These are phyloP conservation scores for Takashimella koratensis DNA, from an alignment of 1,284 basidiomycete species.

Conservation along the genomic window DNA sequence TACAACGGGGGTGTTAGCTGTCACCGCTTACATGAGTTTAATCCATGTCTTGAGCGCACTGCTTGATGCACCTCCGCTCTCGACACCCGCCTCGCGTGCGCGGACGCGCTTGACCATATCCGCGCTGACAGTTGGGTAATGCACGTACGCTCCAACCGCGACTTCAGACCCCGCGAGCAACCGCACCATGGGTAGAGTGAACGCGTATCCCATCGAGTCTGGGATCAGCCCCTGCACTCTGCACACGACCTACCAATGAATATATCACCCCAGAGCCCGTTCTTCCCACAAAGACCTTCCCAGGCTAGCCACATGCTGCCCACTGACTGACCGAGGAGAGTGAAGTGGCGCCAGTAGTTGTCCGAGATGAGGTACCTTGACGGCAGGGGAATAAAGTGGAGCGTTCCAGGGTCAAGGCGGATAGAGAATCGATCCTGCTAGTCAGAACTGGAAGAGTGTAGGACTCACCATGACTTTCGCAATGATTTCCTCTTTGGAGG, in stretches of 20 bases:
- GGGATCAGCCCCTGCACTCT: conserved; percentile 1
- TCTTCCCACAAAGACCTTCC: conserved; percentile 55
- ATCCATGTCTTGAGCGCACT: conserved; percentile 59
- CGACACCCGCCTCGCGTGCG: conserved; percentile 60
- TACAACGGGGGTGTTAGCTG: not conserved
- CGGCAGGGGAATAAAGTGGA: conserved; percentile 75
- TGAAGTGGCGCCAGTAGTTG: conserved; percentile 78
- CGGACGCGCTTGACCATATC: conserved; percentile 86
- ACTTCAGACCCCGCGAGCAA: conserved; percentile 57
- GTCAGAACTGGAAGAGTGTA: not conserved
- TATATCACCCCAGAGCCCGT: conserved; percentile 59
- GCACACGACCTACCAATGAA: conserved; percentile 67
- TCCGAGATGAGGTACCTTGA: conserved; percentile 75
- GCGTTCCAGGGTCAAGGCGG: conserved; percentile 57
- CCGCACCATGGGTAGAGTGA: conserved; percentile 76
- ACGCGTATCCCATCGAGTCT: conserved; percentile 99
- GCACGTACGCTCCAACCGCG: conserved; percentile 84
- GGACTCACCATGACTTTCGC: conserved; percentile 70
- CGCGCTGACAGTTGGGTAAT: conserved; percentile 93
- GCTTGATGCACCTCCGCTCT: conserved; percentile 65
- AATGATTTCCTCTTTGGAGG: conserved; percentile 77
- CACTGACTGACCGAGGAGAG: conserved; percentile 83
- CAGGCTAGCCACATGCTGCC: conserved; percentile 79
- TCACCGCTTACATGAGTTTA: conserved; percentile 66
- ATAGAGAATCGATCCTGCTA: conserved; percentile 79